These are phyloP conservation scores for Pterulicium gracile DNA, from an alignment of 1,284 basidiomycete genomes.

Conservation along the genomic window DNA sequence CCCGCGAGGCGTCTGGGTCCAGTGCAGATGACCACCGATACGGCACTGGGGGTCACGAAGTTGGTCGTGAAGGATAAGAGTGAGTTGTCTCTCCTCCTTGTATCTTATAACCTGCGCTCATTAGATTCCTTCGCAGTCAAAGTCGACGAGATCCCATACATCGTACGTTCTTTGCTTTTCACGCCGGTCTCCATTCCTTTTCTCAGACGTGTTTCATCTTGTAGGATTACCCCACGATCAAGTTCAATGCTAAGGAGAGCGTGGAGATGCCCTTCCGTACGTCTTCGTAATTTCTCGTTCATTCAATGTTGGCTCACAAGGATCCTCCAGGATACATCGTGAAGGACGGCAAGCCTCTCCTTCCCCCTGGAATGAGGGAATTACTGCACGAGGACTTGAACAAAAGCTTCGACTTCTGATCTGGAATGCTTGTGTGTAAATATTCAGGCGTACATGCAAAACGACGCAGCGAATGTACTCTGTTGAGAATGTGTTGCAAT, in stretches of 20 bases:
- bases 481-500: too few species aligned
- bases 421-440: too few species aligned
- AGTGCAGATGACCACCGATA: slow-evolving; percentile 98
- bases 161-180: slow-evolving; percentile 29
- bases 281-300: slow-evolving; percentile 19
- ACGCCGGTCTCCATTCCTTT: background rate
- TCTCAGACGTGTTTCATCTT: too few species aligned
- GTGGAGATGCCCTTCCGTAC: slow-evolving; percentile 92
- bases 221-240: slow-evolving; percentile 81
- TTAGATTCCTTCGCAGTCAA: slow-evolving; percentile 31
- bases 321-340: slow-evolving; percentile 47
- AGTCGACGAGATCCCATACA: slow-evolving; percentile 63
- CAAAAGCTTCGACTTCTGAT: slow-evolving; percentile 73
- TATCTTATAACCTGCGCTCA: background rate
- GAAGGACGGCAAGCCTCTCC: slow-evolving; percentile 45
- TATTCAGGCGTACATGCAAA: too few species aligned
- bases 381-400: slow-evolving; percentile 80
- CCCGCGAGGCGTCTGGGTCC: slow-evolving; percentile 74
- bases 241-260: slow-evolving; percentile 72
- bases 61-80: slow-evolving; percentile 73
- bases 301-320: background rate
- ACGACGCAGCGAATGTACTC: too few species aligned
- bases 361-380: slow-evolving; percentile 85
- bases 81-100: slow-evolving; percentile 19
- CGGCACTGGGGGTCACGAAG: slow-evolving; percentile 90